Conservation (phyloP, 495 filamentous ascomycete genomes). For the Xylaria castorea region DNA sequence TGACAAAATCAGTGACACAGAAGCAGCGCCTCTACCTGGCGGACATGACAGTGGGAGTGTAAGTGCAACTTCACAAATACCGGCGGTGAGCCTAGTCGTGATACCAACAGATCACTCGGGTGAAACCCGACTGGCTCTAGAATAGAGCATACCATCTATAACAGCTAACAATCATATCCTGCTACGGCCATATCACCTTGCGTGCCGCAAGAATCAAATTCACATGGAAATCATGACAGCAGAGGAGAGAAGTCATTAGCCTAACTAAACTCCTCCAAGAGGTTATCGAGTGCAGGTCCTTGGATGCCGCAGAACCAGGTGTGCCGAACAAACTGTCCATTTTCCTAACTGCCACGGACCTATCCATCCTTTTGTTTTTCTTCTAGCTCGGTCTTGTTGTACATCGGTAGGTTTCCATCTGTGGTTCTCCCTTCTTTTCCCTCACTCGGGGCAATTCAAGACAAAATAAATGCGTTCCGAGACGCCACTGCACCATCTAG, state of each 20-base stretch:
- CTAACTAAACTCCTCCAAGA: neutral
- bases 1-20: neutral
- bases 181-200: neutral
- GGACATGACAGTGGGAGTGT: neutral
- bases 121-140: neutral
- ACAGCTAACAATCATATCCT: neutral
- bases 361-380: neutral
- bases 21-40: neutral
- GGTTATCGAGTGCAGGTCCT: neutral
- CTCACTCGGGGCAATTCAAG: neutral
- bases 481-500: neutral
- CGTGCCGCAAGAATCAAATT: neutral
- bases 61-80: neutral
- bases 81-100: neutral
- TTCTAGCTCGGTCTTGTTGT: neutral
- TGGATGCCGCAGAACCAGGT: neutral
- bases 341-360: neutral
- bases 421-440: neutral
- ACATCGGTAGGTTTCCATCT: neutral
- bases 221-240: neutral
- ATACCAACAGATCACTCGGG: neutral
- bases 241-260: neutral
- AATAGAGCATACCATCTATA: neutral
- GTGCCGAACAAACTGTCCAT: neutral
- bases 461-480: neutral